phyloP scores from a whole-genome alignment of 768 basidiomycete genomes.

The Boletus insuetus region DNA sequence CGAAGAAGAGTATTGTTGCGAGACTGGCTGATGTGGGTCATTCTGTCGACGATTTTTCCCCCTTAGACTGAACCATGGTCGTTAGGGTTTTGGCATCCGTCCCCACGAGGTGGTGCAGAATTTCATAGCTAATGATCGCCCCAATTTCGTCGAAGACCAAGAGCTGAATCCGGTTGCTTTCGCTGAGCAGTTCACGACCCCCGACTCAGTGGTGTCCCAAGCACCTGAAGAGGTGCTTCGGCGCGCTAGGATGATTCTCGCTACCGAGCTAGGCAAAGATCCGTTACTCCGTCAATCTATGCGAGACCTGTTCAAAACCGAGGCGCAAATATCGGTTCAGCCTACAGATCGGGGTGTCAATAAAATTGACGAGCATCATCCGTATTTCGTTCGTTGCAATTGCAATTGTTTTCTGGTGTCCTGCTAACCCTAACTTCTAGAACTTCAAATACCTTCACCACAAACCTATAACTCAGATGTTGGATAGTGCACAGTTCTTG shows the following conservation, averaged over 20 bases:
- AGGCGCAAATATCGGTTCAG: conserved; percentile 72
- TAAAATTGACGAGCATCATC: conserved; percentile 74
- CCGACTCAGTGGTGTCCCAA: conserved; percentile 56
- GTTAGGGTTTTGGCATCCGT: conserved; percentile 82
- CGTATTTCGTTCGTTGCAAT: conserved; percentile 57
- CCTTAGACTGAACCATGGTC: neutral
- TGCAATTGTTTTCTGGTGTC: neutral
- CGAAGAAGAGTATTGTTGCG: conserved; percentile 74
- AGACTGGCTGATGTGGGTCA: conserved; percentile 74
- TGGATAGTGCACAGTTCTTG: conserved; percentile 76
- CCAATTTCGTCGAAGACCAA: conserved; percentile 77
- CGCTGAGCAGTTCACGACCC: conserved; percentile 84
- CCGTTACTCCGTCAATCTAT: conserved; percentile 80
- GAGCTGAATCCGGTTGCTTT: conserved; percentile 74
- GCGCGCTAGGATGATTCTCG: conserved; percentile 77
- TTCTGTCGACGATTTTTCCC: neutral
- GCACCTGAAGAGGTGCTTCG: conserved; percentile 66
- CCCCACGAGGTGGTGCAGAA: conserved; percentile 85
- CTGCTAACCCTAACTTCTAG: conserved; percentile 39
- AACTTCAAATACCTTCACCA: conserved; percentile 91
- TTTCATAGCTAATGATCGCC: conserved; percentile 57
- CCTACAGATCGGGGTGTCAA: conserved; percentile 85
- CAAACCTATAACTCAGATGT: conserved; percentile 72
- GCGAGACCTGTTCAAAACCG: conserved; percentile 68
- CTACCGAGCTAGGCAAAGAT: conserved; percentile 91